Conservation (phyloP, 352 stramenopile species). For the Phytophthora multivora region DNA sequence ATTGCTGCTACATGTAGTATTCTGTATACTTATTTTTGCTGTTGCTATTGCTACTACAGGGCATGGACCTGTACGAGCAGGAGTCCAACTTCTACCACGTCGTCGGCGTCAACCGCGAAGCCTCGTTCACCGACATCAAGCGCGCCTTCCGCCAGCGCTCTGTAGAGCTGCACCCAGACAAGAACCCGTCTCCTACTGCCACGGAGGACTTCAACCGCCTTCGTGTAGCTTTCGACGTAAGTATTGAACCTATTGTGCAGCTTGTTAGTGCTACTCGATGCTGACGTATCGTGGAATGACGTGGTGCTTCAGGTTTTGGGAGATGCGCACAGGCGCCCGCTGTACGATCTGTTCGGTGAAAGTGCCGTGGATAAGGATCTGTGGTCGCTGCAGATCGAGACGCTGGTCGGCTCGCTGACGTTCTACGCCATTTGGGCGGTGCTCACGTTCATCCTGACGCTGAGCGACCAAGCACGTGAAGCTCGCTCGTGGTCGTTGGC, state of each 20-base stretch:
- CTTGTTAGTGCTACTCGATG: background rate
- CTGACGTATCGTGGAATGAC: constrained; percentile 3
- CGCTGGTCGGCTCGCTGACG: constrained; percentile 91
- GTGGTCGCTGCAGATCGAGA: constrained; percentile 87
- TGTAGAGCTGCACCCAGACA: constrained; percentile 97
- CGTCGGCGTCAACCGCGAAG: constrained; percentile 89
- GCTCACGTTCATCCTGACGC: constrained; percentile 95
- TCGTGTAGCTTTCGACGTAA: constrained; percentile 95
- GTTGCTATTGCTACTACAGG: constrained; percentile 27
- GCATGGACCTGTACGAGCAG: constrained; percentile 88
- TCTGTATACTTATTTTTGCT: background rate
- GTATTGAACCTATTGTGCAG: constrained; percentile 1
- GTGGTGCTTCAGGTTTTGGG: constrained; percentile 47
- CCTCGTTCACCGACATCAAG: constrained; percentile 95
- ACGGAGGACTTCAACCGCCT: constrained; percentile 93
- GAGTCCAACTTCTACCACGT: constrained; percentile 96
- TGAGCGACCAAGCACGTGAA: constrained; percentile 89
- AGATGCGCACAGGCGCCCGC: constrained; percentile 92
- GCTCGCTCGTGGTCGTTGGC: constrained; percentile 95
- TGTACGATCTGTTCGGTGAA: constrained; percentile 97
- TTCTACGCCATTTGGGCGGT: constrained; percentile 97
- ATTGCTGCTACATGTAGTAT: background rate
- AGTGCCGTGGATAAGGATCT: constrained; percentile 89
- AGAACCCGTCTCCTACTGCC: constrained; percentile 93
- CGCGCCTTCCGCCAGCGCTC: constrained; percentile 95